Conservation (phyloP, 2,329 filamentous ascomycete genomes). For the Coniochaeta prunicola region DNA sequence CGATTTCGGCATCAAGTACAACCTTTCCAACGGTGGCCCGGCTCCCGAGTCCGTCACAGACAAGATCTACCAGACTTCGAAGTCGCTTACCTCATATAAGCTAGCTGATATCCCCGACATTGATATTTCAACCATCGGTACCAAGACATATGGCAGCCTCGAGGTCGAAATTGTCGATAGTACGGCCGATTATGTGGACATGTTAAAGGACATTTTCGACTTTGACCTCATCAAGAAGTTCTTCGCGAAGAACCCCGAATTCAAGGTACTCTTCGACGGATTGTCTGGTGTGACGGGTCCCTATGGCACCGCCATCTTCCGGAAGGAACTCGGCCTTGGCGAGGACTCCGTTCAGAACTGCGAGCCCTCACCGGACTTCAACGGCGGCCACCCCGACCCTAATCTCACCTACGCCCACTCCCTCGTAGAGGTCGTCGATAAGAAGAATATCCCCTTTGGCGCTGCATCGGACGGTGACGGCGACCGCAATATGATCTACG, state of each 20-base stretch:
- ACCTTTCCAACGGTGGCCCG: conserved; percentile 90
- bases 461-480: conserved; percentile 95
- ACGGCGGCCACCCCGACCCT: conserved; percentile 93
- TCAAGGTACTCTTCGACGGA: conserved; percentile 95
- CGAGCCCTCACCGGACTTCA: conserved; percentile 86
- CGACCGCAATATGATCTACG: conserved; percentile 99
- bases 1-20: conserved; percentile 99
- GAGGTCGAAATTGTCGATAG: conserved; percentile 96
- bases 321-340: conserved; percentile 81
- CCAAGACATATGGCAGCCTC: conserved; percentile 73
- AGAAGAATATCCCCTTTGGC: conserved; percentile 87
- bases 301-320: conserved; percentile 91
- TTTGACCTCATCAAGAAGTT: conserved; percentile 94
- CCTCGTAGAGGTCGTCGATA: conserved; percentile 88
- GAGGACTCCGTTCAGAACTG: conserved; percentile 77
- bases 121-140: conserved; percentile 76
- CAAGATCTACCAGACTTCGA: conserved; percentile 92
- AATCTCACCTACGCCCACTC: conserved; percentile 97
- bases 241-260: conserved; percentile 78
- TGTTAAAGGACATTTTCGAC: conserved; percentile 99
- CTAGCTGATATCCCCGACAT: conserved; percentile 80
- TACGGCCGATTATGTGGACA: conserved; percentile 81
- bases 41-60: conserved; percentile 95
- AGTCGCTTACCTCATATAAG: conserved; percentile 87
- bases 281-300: conserved; percentile 92